phyloP scores from a whole-genome alignment of 2,329 filamentous ascomycete genomes.

The Mollisia scopiformis region DNA sequence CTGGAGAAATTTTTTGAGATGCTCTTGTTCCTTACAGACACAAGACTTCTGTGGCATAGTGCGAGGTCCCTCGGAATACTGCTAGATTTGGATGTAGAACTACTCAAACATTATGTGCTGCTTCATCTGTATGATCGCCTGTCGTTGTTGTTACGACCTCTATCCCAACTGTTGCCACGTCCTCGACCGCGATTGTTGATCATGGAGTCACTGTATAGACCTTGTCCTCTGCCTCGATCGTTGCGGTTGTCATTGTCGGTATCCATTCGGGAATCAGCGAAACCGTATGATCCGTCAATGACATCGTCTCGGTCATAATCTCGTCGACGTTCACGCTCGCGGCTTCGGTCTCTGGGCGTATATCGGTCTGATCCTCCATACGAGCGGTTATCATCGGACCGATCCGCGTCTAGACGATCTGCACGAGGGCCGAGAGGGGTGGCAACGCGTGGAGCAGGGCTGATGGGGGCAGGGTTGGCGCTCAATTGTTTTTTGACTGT shows the following conservation, averaged over 20 bases:
- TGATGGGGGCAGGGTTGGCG: constrained; percentile 6
- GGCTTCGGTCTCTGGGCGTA: constrained; percentile 25
- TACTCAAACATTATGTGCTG: neutral
- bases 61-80: neutral
- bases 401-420: constrained; percentile 32
- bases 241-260: constrained; percentile 31
- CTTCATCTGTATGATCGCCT: constrained; percentile 16
- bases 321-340: constrained; percentile 26
- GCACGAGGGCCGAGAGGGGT: constrained; percentile 36
- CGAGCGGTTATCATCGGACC: constrained; percentile 24
- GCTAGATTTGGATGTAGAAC: neutral
- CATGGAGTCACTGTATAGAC: constrained; percentile 38
- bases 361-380: constrained; percentile 30
- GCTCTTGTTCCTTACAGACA: neutral
- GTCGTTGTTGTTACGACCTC: constrained; percentile 2
- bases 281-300: constrained; percentile 39
- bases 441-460: constrained; percentile 13
- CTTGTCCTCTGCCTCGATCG: constrained; percentile 13
- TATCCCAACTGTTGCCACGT: constrained; percentile 8
- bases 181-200: constrained; percentile 24
- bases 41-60: neutral
- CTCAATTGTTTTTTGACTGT: constrained; percentile 12
- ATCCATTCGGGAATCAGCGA: constrained; percentile 38
- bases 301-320: constrained; percentile 33
- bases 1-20: neutral